Evolutionary conservation across 257 asterid genomes (phyloP), one percentile per base, ranked within the genome.

Genomic region (Knoxia roxburghii): DNA sequence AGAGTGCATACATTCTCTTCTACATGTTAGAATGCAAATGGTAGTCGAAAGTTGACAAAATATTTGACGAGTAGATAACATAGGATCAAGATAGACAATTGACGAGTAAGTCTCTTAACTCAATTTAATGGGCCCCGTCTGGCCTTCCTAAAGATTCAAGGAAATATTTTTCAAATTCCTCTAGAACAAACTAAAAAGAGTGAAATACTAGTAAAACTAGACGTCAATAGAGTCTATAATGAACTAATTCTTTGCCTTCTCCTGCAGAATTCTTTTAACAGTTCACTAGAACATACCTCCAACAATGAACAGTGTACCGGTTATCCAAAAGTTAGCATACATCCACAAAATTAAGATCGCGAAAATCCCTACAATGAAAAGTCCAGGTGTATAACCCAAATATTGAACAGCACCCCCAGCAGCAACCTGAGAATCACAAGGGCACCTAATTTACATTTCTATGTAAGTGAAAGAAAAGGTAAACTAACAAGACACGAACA

Each of bases 241-340:
- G 43, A 40, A 15, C 2, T 50, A 8, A 6, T 50, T 50, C 13
- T 35, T 3, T 60, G 64, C 32, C 18, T 26, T 24, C 12, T 24
- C 41, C 0, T 24, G 24, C 18, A 61, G n/a, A 46, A 45, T 39
- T 54, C 40, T 54, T 40, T 37, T 17, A 20, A 35, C 1, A n/a
- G 33, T 32, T 69, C 15, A n/a, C 35, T 17, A 71, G 24, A 29
- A 37, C 95, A 50, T 91, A 94, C 99, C 99, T 74, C 99, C 99
- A 74, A 94, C 90, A 69, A 94, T 83, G 82, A 94, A 86, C 84
- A 94, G 77, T 82, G 95, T 74, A 60, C 98, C 95, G 26, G 93
- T 84, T 55, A 91, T 94, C 99, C 99, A 94, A 85, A 94, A 88
- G 90, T 94, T 94, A 67, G 98, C 98, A 82, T 83, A 94, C 95